phyloP scores from a whole-genome alignment of 371 early-diverging fungal species.

The Mucor piriformis region DNA sequence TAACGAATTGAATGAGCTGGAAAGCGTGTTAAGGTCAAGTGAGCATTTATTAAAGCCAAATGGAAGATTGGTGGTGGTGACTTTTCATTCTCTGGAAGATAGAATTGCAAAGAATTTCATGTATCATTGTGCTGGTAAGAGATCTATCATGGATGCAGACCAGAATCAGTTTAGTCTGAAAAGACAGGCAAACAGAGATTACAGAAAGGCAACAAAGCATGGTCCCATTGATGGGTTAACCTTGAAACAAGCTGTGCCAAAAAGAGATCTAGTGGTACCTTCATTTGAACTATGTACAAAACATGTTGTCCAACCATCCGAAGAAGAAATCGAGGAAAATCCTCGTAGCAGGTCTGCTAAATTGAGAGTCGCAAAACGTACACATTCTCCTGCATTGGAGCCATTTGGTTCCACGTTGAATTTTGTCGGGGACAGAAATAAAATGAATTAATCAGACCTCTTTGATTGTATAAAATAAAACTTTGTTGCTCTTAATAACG shows the following conservation, averaged over 20 bases:
- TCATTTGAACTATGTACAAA: slow-evolving; percentile 45
- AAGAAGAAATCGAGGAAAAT: slow-evolving; percentile 59
- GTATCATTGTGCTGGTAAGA: slow-evolving; percentile 39
- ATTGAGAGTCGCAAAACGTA: slow-evolving; percentile 56
- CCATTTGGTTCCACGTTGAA: slow-evolving; percentile 32
- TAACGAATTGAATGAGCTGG: slow-evolving; percentile 68
- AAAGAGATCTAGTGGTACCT: slow-evolving; percentile 19
- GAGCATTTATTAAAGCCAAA: slow-evolving; percentile 56
- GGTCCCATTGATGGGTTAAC: neutral
- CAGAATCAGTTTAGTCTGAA: slow-evolving; percentile 43
- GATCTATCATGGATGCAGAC: slow-evolving; percentile 27
- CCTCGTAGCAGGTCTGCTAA: slow-evolving; percentile 66
- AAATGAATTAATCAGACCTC: neutral
- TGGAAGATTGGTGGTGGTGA: slow-evolving; percentile 63
- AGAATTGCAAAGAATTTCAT: slow-evolving; percentile 69
- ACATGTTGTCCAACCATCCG: slow-evolving; percentile 48
- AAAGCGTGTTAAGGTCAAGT: slow-evolving; percentile 52
- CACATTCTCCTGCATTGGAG: slow-evolving; percentile 29
- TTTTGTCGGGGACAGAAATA: neutral
- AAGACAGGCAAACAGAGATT: slow-evolving; percentile 34
- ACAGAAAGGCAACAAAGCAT: slow-evolving; percentile 22
- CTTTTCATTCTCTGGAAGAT: slow-evolving; percentile 81
- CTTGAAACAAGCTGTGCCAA: slow-evolving; percentile 6
- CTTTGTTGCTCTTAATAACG: no score
- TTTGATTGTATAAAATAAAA: no score